Percentiles rank a stretch among this genome's conserved stretches.
Evolutionary conservation across 805 yeast species (phyloP).

Genomic region (Lachancea cidri): DNA sequence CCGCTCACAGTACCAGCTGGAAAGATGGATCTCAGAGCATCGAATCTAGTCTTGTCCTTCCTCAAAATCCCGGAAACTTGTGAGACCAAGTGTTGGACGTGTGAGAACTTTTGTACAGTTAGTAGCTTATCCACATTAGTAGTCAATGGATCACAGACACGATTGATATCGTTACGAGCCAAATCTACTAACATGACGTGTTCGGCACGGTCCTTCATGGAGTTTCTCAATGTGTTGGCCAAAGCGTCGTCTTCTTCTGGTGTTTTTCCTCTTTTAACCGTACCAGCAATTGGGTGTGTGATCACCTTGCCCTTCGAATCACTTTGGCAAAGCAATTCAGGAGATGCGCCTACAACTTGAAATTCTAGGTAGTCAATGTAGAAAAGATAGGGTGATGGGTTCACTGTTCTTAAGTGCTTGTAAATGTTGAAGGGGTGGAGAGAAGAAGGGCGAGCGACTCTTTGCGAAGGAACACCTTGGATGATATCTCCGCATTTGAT

Average conservation of each 20-base stretch:
- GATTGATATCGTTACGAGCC: constrained; percentile 92
- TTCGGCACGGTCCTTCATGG: constrained; percentile 92
- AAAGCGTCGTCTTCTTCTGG: constrained; percentile 84
- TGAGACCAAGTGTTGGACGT: constrained; percentile 93
- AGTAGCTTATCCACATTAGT: constrained; percentile 85
- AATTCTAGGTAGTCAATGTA: constrained; percentile 88
- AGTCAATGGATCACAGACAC: constrained; percentile 84
- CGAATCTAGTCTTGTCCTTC: constrained; percentile 80
- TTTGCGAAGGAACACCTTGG: constrained; percentile 97
- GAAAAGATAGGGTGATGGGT: constrained; percentile 96
- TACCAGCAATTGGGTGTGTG: constrained; percentile 98
- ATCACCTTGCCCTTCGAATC: constrained; percentile 68
- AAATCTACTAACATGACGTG: constrained; percentile 98
- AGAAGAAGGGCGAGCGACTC: constrained; percentile 92
- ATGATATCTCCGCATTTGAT: constrained; percentile 89
- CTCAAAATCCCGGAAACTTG: constrained; percentile 92
- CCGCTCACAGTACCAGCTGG: constrained; percentile 99
- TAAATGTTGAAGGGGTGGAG: constrained; percentile 95
- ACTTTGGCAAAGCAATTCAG: constrained; percentile 84
- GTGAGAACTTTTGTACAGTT: constrained; percentile 89
- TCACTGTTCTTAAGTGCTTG: constrained; percentile 89
- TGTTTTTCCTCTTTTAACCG: constrained; percentile 85
- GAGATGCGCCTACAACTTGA: constrained; percentile 96
- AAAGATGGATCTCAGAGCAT: constrained; percentile 95
- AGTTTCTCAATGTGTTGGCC: constrained; percentile 66